phyloP scores from a whole-genome alignment of 2,329 filamentous ascomycete genomes.

The Aureobasidium uvarum region DNA sequence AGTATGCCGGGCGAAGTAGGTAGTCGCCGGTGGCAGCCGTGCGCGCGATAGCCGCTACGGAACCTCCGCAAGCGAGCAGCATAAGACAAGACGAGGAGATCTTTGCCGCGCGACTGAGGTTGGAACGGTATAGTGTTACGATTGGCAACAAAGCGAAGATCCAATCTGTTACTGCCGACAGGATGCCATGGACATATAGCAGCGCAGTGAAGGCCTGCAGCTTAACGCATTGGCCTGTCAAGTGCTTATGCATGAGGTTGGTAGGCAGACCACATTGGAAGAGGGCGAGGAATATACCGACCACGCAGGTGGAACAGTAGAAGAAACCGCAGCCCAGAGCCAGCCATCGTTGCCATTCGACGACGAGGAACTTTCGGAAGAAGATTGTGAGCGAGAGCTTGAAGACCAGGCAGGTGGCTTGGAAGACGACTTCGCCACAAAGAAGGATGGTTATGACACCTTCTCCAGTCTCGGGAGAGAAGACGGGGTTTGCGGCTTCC shows the following conservation, averaged over 20 bases:
- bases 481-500: slow-evolving; percentile 3
- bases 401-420: slow-evolving; percentile 8
- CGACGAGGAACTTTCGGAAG: background rate
- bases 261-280: slow-evolving; percentile 9
- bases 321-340: background rate
- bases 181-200: slow-evolving; percentile 6
- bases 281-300: background rate
- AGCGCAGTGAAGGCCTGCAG: background rate
- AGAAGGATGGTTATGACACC: background rate
- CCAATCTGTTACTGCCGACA: slow-evolving; percentile 7
- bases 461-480: background rate
- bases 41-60: background rate
- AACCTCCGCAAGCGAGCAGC: slow-evolving; percentile 2
- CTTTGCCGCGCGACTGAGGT: slow-evolving; percentile 12
- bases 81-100: slow-evolving; percentile 5
- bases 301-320: slow-evolving; percentile 7
- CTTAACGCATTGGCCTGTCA: background rate
- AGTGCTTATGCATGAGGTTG: background rate
- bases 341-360: slow-evolving; percentile 3
- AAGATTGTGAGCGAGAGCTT: slow-evolving; percentile 16
- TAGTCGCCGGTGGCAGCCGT: background rate
- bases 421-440: slow-evolving; percentile 3
- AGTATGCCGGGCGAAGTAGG: background rate
- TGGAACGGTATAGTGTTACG: background rate
- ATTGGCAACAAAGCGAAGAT: slow-evolving; percentile 2